phyloP scores from a whole-genome alignment of 768 basidiomycete species.

The Cyclocybe aegerita region DNA sequence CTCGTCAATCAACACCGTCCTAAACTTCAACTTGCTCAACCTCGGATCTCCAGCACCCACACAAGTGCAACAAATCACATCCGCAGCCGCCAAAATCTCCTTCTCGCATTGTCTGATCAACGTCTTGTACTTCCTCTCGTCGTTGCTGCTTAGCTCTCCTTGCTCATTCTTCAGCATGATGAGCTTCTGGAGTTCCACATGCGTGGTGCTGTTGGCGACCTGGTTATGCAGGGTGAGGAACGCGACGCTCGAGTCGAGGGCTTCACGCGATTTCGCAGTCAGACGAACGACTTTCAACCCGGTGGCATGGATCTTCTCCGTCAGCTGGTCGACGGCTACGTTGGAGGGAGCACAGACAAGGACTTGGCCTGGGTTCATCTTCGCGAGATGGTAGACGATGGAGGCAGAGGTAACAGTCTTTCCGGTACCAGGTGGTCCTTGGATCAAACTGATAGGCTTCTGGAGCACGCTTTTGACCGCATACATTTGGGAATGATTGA shows the following conservation, averaged over 20 bases:
- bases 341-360: constrained; percentile 99
- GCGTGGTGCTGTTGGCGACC: constrained; percentile 94
- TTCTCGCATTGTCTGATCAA: constrained; percentile 94
- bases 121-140: constrained; percentile 97
- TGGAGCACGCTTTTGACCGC: constrained; percentile 99
- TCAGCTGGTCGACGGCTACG: constrained; percentile 98
- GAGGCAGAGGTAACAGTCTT: constrained; percentile 99
- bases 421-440: constrained; percentile 97
- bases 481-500: constrained; percentile 99
- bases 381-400: constrained; percentile 96
- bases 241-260: constrained; percentile 90
- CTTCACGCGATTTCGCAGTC: constrained; percentile 97
- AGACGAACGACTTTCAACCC: constrained; percentile 97
- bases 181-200: constrained; percentile 96
- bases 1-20: constrained; percentile 97
- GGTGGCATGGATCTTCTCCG: constrained; percentile 99
- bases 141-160: constrained; percentile 93
- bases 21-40: constrained; percentile 95
- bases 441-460: constrained; percentile 96
- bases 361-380: constrained; percentile 99
- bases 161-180: constrained; percentile 98
- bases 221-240: constrained; percentile 97
- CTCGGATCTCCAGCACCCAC: constrained; percentile 97
- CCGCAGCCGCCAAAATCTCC: constrained; percentile 92
- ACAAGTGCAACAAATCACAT: constrained; percentile 98